Evolutionary conservation across 345 rosid species (phyloP).

Genomic region (Garcia nutans): DNA sequence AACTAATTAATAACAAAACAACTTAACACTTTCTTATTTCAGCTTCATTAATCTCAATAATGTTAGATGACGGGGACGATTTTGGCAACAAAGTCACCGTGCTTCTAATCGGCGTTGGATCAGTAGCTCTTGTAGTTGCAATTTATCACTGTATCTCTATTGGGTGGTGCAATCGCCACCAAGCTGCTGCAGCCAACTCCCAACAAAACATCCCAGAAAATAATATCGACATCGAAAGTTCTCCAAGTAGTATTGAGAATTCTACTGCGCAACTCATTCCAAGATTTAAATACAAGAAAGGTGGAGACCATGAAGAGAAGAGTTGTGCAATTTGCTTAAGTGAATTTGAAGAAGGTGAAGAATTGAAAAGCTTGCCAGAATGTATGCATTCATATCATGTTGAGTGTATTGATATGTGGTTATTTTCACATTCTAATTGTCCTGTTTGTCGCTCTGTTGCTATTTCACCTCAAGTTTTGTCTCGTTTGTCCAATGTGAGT

Average conservation of each 20-base stretch:
- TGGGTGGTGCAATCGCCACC: slow-evolving; percentile 27
- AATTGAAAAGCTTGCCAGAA: slow-evolving; percentile 27
- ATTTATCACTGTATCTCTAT: slow-evolving; percentile 42
- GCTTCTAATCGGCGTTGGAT: slow-evolving; percentile 29
- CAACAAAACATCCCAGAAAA: background rate
- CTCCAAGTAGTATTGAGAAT: slow-evolving; percentile 23
- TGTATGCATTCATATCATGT: slow-evolving; percentile 39
- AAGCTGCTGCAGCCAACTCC: background rate
- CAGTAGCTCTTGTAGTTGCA: slow-evolving; percentile 33
- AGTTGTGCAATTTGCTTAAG: slow-evolving; percentile 34
- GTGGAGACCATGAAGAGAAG: slow-evolving; percentile 28
- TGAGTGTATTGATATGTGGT: slow-evolving; percentile 42
- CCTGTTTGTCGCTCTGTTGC: slow-evolving; percentile 50
- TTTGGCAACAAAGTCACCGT: slow-evolving; percentile 9
- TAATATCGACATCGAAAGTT: background rate
- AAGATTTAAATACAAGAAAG: slow-evolving; percentile 34
- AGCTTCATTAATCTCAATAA: background rate
- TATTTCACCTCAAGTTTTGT: slow-evolving; percentile 4
- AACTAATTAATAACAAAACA: background rate
- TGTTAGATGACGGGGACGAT: background rate
- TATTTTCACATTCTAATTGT: slow-evolving; percentile 34
- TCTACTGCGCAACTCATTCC: slow-evolving; percentile 39
- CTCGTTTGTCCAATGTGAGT: background rate
- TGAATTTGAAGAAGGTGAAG: slow-evolving; percentile 38
- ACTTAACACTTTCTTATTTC: background rate